A percentile compares a stretch with the other conserved stretches of the same genome.
These are phyloP conservation scores for Kodamaea sp. DNA, from an alignment of 1,139 yeast genomes.

Conservation along the genomic window DNA sequence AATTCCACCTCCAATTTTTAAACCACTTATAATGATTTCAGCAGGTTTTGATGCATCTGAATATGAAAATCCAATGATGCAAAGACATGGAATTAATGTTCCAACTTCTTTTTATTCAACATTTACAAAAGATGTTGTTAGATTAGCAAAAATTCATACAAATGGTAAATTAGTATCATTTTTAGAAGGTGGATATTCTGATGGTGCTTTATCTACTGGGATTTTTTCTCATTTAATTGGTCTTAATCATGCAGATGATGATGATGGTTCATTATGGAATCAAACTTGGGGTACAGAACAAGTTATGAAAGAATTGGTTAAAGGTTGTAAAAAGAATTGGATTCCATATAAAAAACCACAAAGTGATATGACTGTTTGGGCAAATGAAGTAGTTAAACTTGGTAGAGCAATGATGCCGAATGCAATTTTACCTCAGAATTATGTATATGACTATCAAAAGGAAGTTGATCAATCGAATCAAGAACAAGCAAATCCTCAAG, in stretches of 20 bases:
- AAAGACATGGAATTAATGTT: conserved; percentile 77
- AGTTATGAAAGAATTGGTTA: conserved; percentile 61
- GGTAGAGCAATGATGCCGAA: conserved; percentile 71
- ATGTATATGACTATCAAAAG: conserved; percentile 30
- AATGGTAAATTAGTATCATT: conserved; percentile 65
- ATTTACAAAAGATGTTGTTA: conserved; percentile 70
- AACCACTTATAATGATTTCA: conserved; percentile 68
- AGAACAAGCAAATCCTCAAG: conserved; percentile 12
- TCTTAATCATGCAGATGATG: conserved; percentile 43
- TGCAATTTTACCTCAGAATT: conserved; percentile 40
- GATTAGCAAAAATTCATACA: conserved; percentile 58
- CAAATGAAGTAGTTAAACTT: conserved; percentile 61
- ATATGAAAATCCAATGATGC: conserved; percentile 79
- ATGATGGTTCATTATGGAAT: conserved; percentile 54
- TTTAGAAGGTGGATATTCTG: conserved; percentile 85
- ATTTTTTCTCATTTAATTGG: conserved; percentile 77
- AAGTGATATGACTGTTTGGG: conserved; percentile 54
- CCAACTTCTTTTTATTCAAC: conserved; percentile 77
- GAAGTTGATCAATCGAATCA: conserved; percentile 4
- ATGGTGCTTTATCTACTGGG: conserved; percentile 78
- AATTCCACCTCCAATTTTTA: conserved; percentile 50
- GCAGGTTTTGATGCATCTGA: conserved; percentile 93
- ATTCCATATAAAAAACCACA: conserved; percentile 50
- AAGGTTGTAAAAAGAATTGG: conserved; percentile 73
- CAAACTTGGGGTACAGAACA: conserved; percentile 59